Evolutionary conservation across 768 basidiomycete genomes (phyloP), one percentile per base, ranked within the genome.

Genomic region (Auriscalpium orientale): DNA sequence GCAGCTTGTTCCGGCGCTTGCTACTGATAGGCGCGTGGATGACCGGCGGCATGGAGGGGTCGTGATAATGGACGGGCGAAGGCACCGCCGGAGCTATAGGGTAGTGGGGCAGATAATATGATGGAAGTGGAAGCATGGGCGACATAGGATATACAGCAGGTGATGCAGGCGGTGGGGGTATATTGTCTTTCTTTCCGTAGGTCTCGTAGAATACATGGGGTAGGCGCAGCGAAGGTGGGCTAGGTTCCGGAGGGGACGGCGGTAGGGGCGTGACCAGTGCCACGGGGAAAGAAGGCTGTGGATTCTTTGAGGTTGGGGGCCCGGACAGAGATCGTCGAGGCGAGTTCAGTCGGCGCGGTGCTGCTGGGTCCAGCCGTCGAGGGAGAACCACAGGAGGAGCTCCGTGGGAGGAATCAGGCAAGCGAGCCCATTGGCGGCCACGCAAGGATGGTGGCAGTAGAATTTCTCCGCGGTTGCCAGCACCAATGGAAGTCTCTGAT

Each of bases 261-360:
- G 61, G 57, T 9, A 58, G 58, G 13, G 64, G 57, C 7, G 61
- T 52, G 54, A 60, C 48, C 20, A 59, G 20, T 6, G 64, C 55
- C 61, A 52, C 40, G 6, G n/a, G n/a, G n/a, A n/a, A n/a, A n/a
- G 59, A 53, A n/a, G 56, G 36, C 13, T 51, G 21, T 28, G 52
- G 55, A 40, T 47, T 56, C 0, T 54, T 55, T 13, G 55, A 44
- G 12, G 54, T 53, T 13, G 60, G 60, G 8, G 71, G 71, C 16
- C 71, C 71, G 0, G 71, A 72, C 52, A 64, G 64, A 7, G 71
- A 71, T 35, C 71, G 59, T 36, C 71, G 67, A 20, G 66, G 67
- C 18, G 69, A 63, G 51, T 69, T 70, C 58, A 68, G 58, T 22
- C 63, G 61, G 18, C 65, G 62, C 3, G 68, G 64, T 5, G 58